Evolutionary conservation across 768 basidiomycete genomes (phyloP), one percentile per base, ranked within the genome.

Genomic region (Gloeopeniophorella convolvens): DNA sequence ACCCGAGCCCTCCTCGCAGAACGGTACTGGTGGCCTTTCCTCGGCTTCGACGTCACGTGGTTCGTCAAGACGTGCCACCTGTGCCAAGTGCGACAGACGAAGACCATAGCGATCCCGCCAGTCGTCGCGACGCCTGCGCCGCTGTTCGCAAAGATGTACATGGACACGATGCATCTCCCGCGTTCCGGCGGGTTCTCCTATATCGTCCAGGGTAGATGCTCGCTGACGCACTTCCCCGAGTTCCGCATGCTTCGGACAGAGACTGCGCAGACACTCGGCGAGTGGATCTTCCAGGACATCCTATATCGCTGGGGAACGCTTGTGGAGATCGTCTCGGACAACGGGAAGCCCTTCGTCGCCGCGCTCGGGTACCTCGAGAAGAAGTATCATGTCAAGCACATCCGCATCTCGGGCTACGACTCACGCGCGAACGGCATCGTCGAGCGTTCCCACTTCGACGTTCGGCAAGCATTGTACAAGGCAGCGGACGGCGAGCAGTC

Each of bases 101-200:
- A 45, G 0, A 61, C 63, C 12, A 37, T 72, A 0, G n/a, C 48
- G 1, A 57, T 62, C 8, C 64, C 61, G 0, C 57, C 61, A 1
- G 56, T 45, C 0, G 41, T 64, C 4, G 31, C 59, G 0, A 28
- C 18, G 0, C 60, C 62, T 7, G 44, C 58, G 3, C 41, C 51
- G 0, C 55, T 63, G 4, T 73, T 71, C 48, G n/a, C 54, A 10
- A 68, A 70, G 28, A 62, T 67, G 0, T 67, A 74, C 33, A 58
- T 70, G 10, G 68, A 76, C 55, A 66, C 68, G 0, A 73, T 76
- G 71, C 58, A 63, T 43, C 66, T 76, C 57, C 71, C 68, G 0
- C 50, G 42, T 0, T 61, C 69, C 0, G 59, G 27, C 23, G 20
- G 39, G 39, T 1, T 40, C 16, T 8, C 27, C 13, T 43, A 43